phyloP scores from a whole-genome alignment of 768 basidiomycete species.

The Leccinum rimulosum region DNA sequence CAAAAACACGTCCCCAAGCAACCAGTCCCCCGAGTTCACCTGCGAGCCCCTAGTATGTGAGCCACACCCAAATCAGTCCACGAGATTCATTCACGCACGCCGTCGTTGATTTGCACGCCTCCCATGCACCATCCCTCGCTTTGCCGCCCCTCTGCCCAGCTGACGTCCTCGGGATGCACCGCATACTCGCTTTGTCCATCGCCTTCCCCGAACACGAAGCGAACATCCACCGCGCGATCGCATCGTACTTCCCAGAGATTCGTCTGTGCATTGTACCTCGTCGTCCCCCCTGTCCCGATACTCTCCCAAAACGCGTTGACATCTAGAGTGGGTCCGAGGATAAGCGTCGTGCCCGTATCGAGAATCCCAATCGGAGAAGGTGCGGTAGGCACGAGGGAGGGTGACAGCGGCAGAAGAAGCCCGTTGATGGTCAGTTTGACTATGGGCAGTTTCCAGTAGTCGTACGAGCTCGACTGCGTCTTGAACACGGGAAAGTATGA shows the following conservation, averaged over 20 bases:
- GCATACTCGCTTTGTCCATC: slow-evolving; percentile 36
- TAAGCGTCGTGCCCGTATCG: slow-evolving; percentile 61
- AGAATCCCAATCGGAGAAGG: slow-evolving; percentile 51
- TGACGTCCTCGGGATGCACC: slow-evolving; percentile 52
- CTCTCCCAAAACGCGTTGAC: slow-evolving; percentile 52
- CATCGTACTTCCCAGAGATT: slow-evolving; percentile 52
- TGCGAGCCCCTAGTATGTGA: slow-evolving; percentile 16
- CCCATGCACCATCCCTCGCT: slow-evolving; percentile 53
- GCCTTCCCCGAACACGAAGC: slow-evolving; percentile 43
- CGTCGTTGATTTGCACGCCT: slow-evolving; percentile 53
- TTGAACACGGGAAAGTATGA: slow-evolving; percentile 40
- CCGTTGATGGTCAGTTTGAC: slow-evolving; percentile 44
- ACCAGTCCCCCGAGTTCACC: slow-evolving; percentile 59
- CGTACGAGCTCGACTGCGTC: slow-evolving; percentile 35
- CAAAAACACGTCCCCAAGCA: slow-evolving; percentile 58
- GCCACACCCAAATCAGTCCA: background rate
- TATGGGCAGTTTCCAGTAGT: slow-evolving; percentile 60
- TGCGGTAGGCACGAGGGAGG: slow-evolving; percentile 43
- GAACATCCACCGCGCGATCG: slow-evolving; percentile 44
- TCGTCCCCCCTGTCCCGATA: slow-evolving; percentile 39
- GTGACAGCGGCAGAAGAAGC: slow-evolving; percentile 38
- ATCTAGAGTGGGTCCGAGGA: slow-evolving; percentile 52
- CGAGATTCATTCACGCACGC: slow-evolving; percentile 29
- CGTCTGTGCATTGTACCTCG: slow-evolving; percentile 34
- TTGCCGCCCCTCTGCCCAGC: slow-evolving; percentile 43